A percentile compares a stretch with the other conserved stretches of the same genome.
These are phyloP conservation scores for Tuber microsphaerosporum DNA, from an alignment of 495 filamentous ascomycete species.

Conservation along the genomic window DNA sequence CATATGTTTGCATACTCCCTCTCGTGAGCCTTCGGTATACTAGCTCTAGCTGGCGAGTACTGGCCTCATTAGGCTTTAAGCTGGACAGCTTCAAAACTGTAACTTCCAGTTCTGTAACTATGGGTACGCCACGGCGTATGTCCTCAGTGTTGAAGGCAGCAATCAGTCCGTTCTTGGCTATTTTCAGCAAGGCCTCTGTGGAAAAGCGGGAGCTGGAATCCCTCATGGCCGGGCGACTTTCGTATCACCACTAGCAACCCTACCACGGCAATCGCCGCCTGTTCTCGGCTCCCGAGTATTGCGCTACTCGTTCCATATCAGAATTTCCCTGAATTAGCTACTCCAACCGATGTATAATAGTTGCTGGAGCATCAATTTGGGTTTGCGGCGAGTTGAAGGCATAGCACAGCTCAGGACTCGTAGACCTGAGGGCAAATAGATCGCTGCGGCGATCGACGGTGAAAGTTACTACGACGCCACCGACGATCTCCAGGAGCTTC, in stretches of 20 bases:
- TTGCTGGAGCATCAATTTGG: too few relatives aligned
- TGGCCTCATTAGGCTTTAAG: background rate
- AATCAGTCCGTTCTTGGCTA: conserved; percentile 16
- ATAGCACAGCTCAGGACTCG: background rate
- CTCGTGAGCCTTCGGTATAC: background rate
- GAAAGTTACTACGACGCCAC: too few relatives aligned
- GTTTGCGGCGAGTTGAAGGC: too few relatives aligned
- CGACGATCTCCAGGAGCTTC: too few relatives aligned
- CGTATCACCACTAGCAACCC: conserved; percentile 10
- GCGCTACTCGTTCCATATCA: conserved; percentile 7
- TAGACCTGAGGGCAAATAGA: background rate
- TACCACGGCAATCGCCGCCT: conserved; percentile 7
- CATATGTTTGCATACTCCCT: background rate
- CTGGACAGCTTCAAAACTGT: background rate
- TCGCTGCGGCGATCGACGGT: too few relatives aligned
- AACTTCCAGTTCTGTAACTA: conserved; percentile 7
- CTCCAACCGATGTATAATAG: too few relatives aligned
- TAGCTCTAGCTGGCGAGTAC: background rate
- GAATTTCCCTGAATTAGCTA: background rate
- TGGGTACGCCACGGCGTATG: conserved; percentile 17
- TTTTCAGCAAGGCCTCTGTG: background rate
- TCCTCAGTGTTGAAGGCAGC: conserved; percentile 5
- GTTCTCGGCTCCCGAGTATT: background rate
- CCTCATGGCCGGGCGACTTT: conserved; percentile 4
- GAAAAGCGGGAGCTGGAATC: conserved; percentile 10